Percentiles rank a stretch among this genome's conserved stretches.
Evolutionary conservation across 2,329 filamentous ascomycete species (phyloP).

Genomic region (Phialocephala sp.): DNA sequence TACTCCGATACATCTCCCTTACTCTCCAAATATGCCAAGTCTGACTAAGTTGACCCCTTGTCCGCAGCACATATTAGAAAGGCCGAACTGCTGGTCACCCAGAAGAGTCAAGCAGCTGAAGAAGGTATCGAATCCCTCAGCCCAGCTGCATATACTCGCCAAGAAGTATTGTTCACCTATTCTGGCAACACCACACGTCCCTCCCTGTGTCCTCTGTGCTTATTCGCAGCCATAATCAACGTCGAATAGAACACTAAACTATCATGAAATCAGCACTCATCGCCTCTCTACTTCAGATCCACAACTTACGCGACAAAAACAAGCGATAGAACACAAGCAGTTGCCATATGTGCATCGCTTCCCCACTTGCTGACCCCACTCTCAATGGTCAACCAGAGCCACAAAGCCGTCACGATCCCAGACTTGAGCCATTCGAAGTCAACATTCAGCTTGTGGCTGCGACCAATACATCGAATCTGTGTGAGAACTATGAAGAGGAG

Average conservation of each 20-base stretch:
- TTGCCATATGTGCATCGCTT: conserved; percentile 6
- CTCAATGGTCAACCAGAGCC: conserved; percentile 11
- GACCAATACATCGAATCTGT: conserved; percentile 5
- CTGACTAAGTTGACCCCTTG: neutral
- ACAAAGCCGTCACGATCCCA: neutral
- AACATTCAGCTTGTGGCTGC: neutral
- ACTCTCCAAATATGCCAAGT: neutral
- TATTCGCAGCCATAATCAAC: conserved; percentile 3
- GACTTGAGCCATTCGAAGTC: conserved; percentile 9
- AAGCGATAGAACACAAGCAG: neutral
- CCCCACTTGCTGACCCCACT: conserved; percentile 8
- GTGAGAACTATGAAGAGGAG: conserved; percentile 7
- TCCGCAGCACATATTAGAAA: neutral
- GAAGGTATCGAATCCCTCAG: neutral
- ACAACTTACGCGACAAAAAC: conserved; percentile 3
- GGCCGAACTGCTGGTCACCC: neutral
- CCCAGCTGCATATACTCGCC: neutral
- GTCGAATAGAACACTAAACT: conserved; percentile 3
- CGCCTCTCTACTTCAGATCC: neutral
- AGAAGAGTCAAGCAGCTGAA: neutral
- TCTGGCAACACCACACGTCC: conserved; percentile 7
- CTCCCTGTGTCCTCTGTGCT: conserved; percentile 8
- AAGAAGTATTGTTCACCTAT: neutral
- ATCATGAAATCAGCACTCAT: neutral
- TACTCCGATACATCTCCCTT: neutral